Percentiles rank a stretch among this genome's conserved stretches.
phyloP scores from a whole-genome alignment of 2,329 filamentous ascomycete genomes.

The Colletotrichum phormii region DNA sequence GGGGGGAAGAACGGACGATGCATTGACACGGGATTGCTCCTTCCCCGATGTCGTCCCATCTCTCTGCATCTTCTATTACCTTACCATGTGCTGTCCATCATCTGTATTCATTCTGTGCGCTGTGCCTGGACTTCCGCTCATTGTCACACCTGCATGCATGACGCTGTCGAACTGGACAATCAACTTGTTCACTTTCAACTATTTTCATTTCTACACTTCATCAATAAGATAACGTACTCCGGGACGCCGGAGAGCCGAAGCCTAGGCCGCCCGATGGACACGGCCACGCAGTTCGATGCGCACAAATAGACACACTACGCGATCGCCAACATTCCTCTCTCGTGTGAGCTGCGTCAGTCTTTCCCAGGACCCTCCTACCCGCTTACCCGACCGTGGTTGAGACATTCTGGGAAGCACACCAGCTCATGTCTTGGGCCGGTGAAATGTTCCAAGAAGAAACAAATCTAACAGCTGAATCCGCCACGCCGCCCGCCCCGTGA shows the following conservation, averaged over 20 bases:
- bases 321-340: neutral
- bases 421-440: neutral
- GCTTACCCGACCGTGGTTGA: neutral
- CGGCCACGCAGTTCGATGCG: neutral
- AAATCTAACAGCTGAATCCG: neutral
- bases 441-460: neutral
- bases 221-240: neutral
- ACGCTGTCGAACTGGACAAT: neutral
- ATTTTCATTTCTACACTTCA: neutral
- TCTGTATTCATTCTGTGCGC: neutral
- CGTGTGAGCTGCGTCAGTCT: neutral
- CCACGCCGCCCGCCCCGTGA: too few relatives aligned
- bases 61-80: neutral
- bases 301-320: neutral
- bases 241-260: neutral
- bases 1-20: constrained; percentile 3
- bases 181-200: neutral
- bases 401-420: neutral
- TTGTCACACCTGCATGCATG: neutral
- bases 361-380: neutral
- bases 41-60: neutral
- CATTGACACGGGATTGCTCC: constrained; percentile 3
- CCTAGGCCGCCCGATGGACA: neutral
- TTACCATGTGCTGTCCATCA: neutral
- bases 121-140: neutral